phyloP scores from a whole-genome alignment of 345 rosid species.

The Hibiscus mutabilis region DNA sequence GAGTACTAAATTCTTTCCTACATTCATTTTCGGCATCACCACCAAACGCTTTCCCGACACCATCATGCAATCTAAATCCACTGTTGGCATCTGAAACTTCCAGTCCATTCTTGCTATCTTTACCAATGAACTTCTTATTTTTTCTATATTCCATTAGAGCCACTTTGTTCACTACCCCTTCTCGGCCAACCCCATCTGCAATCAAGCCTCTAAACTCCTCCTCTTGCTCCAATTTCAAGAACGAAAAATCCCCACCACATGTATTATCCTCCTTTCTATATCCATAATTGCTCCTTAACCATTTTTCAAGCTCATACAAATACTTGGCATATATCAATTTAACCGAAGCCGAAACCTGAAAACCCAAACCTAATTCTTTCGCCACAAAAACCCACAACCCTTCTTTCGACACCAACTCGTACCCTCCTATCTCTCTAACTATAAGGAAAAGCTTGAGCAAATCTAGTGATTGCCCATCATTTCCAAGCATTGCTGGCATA shows the following conservation, averaged over 20 bases:
- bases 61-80: slow-evolving; percentile 8
- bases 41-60: neutral
- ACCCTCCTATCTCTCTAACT: slow-evolving; percentile 59
- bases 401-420: slow-evolving; percentile 36
- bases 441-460: slow-evolving; percentile 56
- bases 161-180: slow-evolving; percentile 20
- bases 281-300: slow-evolving; percentile 27
- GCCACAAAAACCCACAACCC: slow-evolving; percentile 52
- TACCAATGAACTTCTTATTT: slow-evolving; percentile 9
- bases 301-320: slow-evolving; percentile 45
- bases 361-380: slow-evolving; percentile 43
- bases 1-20: slow-evolving; percentile 17
- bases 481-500: slow-evolving; percentile 40
- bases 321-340: slow-evolving; percentile 51
- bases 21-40: neutral
- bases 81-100: slow-evolving; percentile 10
- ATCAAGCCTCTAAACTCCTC: slow-evolving; percentile 39
- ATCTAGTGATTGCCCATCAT: slow-evolving; percentile 50
- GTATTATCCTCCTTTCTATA: slow-evolving; percentile 17
- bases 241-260: slow-evolving; percentile 18
- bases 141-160: slow-evolving; percentile 9
- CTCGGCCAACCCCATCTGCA: slow-evolving; percentile 13
- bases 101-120: slow-evolving; percentile 5
- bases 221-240: slow-evolving; percentile 36
- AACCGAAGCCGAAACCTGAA: slow-evolving; percentile 27